A percentile compares a stretch with the other conserved stretches of the same genome.
Conservation (phyloP, 805 yeast species). For the Wickerhamomyces rabaulensis region DNA sequence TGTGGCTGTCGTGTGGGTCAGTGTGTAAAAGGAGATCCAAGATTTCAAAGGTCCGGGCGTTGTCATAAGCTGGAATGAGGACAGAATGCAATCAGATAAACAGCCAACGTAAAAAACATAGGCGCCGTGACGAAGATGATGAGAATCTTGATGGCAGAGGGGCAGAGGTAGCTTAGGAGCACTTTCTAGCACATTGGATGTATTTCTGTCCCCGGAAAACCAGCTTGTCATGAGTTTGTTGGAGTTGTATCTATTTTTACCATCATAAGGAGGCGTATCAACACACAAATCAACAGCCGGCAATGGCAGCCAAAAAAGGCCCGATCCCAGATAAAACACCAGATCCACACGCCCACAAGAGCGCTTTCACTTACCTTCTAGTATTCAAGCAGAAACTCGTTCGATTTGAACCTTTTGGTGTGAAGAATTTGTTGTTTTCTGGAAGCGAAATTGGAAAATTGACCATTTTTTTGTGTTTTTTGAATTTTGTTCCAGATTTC, state of each 20-base stretch:
- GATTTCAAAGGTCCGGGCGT: background rate
- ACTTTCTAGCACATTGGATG: background rate
- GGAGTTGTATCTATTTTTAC: background rate
- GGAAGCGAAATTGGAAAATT: background rate
- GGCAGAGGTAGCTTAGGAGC: background rate
- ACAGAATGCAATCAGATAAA: background rate
- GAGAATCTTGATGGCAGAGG: background rate
- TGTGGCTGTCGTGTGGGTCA: background rate
- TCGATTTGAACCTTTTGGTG: background rate
- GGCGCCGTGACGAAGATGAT: background rate
- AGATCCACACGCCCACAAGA: background rate
- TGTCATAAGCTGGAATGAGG: background rate
- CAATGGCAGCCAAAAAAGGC: background rate
- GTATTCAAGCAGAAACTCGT: background rate
- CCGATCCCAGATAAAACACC: background rate
- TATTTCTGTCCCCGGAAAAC: background rate
- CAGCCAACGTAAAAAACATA: background rate
- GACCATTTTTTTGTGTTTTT: conserved; percentile 1
- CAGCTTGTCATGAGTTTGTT: background rate
- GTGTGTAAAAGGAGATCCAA: background rate
- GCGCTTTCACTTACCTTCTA: background rate
- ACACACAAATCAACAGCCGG: background rate
- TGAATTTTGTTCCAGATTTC: background rate
- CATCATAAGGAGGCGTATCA: background rate
- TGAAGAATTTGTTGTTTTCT: background rate